Conservation (phyloP, 805 yeast species). For the Kuraishia borneana region DNA sequence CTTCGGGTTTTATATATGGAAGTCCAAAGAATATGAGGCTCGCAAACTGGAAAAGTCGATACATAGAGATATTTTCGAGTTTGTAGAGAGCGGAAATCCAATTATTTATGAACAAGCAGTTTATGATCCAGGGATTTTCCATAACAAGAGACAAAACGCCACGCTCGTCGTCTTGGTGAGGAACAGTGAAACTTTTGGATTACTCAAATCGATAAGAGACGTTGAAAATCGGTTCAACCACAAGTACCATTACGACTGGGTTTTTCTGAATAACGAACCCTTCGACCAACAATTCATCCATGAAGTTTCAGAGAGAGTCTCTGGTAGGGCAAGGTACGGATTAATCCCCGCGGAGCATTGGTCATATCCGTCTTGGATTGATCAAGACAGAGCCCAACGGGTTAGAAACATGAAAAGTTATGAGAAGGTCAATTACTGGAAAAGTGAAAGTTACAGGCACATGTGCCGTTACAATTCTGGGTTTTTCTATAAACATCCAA, state of each 20-base stretch:
- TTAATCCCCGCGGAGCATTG: constrained; percentile 51
- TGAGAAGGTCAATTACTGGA: constrained; percentile 18
- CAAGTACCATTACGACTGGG: constrained; percentile 64
- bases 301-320: constrained; percentile 34
- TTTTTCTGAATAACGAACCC: constrained; percentile 60
- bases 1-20: too few relatives aligned
- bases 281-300: constrained; percentile 46
- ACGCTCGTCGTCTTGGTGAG: constrained; percentile 63
- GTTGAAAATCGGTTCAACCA: constrained; percentile 59
- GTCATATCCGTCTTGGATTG: constrained; percentile 56
- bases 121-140: too few relatives aligned
- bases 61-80: too few relatives aligned
- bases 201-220: constrained; percentile 48
- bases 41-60: too few relatives aligned
- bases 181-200: constrained; percentile 47
- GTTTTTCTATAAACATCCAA: constrained; percentile 47
- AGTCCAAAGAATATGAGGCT: too few relatives aligned
- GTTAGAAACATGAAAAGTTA: constrained; percentile 25
- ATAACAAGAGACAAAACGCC: constrained; percentile 43
- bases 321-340: constrained; percentile 58
- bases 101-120: too few relatives aligned
- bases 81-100: too few relatives aligned
- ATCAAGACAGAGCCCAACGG: constrained; percentile 36
- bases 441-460: constrained; percentile 27
- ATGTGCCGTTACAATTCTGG: constrained; percentile 38